These are phyloP conservation scores for Carex parvula DNA, from an alignment of 176 grass and related monocot genomes.

Conservation along the genomic window DNA sequence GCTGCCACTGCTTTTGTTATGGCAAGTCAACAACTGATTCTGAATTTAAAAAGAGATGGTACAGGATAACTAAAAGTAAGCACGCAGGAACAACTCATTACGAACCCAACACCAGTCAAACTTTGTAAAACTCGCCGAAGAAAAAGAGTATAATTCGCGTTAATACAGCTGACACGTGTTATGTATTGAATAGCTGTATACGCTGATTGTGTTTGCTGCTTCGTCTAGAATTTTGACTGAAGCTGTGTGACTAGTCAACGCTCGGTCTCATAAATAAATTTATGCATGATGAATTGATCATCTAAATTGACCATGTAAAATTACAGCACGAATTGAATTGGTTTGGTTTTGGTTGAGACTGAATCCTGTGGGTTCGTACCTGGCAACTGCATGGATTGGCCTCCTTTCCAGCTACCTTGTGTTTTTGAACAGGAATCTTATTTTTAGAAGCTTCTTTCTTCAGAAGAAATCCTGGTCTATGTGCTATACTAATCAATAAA, in stretches of 20 bases:
- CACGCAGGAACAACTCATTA: neutral
- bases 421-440: too few species aligned
- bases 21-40: neutral
- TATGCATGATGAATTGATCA: neutral
- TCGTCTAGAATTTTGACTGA: slow-evolving; percentile 9
- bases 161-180: neutral
- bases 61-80: neutral
- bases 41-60: neutral
- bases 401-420: too few species aligned
- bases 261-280: neutral
- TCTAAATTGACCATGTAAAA: neutral
- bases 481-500: too few species aligned
- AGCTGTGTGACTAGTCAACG: neutral
- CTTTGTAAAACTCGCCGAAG: neutral
- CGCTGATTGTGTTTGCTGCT: too few species aligned
- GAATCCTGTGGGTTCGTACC: too few species aligned
- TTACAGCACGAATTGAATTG: neutral
- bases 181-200: neutral
- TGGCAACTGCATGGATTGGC: too few species aligned
- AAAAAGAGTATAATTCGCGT: neutral
- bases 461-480: too few species aligned
- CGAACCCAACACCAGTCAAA: neutral
- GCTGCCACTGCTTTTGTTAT: too few species aligned
- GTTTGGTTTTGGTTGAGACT: too few species aligned
- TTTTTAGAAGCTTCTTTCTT: too few species aligned